Evolutionary conservation across 2,329 filamentous ascomycete genomes (phyloP).

Genomic region (Alternaria novae-zelandiae): DNA sequence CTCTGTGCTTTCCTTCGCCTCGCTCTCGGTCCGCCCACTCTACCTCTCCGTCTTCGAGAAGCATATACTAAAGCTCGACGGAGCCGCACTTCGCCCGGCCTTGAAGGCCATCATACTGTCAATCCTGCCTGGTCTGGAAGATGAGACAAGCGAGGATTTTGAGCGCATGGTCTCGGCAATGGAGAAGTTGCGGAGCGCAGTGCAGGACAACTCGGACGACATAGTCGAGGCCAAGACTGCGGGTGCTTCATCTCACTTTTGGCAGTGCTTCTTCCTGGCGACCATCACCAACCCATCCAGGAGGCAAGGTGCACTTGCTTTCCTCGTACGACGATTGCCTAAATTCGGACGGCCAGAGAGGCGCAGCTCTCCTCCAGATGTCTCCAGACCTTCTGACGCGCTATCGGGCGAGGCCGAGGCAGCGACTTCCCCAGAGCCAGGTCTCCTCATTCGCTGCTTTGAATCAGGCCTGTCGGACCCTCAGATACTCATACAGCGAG

Average conservation of each 20-base stretch:
- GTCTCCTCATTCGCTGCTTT: conserved; percentile 87
- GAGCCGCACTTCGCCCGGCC: conserved; percentile 77
- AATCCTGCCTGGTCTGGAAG: conserved; percentile 89
- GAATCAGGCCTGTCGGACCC: conserved; percentile 86
- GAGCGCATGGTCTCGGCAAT: conserved; percentile 82
- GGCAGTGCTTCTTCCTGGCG: conserved; percentile 96
- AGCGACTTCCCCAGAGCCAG: conserved; percentile 89
- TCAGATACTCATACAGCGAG: conserved; percentile 89
- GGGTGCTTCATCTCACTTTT: conserved; percentile 84
- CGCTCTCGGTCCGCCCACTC: conserved; percentile 83
- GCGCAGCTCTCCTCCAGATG: conserved; percentile 24
- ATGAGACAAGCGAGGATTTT: conserved; percentile 97
- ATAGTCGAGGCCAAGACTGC: conserved; percentile 40
- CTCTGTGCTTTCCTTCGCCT: conserved; percentile 90
- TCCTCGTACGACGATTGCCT: conserved; percentile 79
- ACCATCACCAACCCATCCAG: conserved; percentile 88
- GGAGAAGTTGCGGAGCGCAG: conserved; percentile 74
- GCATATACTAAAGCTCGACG: conserved; percentile 75
- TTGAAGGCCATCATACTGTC: conserved; percentile 89
- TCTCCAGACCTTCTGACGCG: conserved; percentile 7
- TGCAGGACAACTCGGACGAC: conserved; percentile 62
- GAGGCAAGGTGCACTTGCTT: conserved; percentile 85
- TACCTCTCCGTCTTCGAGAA: conserved; percentile 85
- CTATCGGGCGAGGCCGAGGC: conserved; percentile 64
- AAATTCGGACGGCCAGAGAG: conserved; percentile 60